Evolutionary conservation across 768 basidiomycete species (phyloP).

Genomic region (Pulveroboletus frians): DNA sequence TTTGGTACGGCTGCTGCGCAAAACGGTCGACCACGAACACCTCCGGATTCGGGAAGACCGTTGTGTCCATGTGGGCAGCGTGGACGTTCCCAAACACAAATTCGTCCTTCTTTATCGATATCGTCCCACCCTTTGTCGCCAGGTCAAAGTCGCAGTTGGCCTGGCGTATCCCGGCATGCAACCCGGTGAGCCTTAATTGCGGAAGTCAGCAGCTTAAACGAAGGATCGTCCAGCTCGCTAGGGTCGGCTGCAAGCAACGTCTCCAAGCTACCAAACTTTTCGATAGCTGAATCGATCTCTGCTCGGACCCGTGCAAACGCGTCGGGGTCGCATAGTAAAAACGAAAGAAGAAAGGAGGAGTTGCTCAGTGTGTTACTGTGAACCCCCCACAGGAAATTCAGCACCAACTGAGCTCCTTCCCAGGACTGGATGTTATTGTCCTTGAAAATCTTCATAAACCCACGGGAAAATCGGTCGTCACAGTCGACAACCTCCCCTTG

Average conservation of each 20-base stretch:
- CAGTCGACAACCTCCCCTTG: constrained; percentile 1
- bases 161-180: constrained; percentile 16
- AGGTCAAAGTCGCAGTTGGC: constrained; percentile 18
- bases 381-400: constrained; percentile 19
- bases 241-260: constrained; percentile 10
- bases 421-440: constrained; percentile 11
- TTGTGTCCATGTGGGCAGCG: constrained; percentile 17
- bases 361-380: constrained; percentile 23
- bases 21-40: constrained; percentile 20
- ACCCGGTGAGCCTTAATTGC: constrained; percentile 19
- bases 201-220: constrained; percentile 20
- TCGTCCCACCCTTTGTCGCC: constrained; percentile 1
- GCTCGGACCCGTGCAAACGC: constrained; percentile 41
- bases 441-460: constrained; percentile 17
- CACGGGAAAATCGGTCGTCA: constrained; percentile 5
- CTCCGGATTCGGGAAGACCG: constrained; percentile 8
- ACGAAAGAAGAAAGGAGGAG: constrained; percentile 16
- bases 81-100: constrained; percentile 16
- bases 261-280: constrained; percentile 11
- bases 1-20: constrained; percentile 9
- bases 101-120: constrained; percentile 20
- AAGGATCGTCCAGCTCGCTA: constrained; percentile 12
- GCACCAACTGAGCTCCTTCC: constrained; percentile 17
- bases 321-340: constrained; percentile 39
- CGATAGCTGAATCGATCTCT: constrained; percentile 37